Evolutionary conservation across 345 rosid genomes (phyloP).

Genomic region (Alliaria petiolata): DNA sequence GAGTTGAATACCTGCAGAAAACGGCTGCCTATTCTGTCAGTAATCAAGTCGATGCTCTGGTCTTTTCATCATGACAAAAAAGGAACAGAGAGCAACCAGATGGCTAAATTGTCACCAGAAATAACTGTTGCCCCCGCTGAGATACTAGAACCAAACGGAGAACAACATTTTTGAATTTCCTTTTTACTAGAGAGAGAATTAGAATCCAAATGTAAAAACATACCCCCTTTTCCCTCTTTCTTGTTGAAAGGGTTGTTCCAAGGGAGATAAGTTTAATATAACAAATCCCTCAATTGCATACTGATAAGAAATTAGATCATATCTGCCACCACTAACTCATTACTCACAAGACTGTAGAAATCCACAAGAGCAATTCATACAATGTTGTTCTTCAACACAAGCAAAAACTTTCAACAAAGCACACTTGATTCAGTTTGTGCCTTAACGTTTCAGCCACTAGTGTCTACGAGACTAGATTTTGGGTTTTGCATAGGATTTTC

Average conservation of each 20-base stretch:
- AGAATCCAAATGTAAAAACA: not conserved
- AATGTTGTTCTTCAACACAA: not conserved
- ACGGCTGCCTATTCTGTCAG: slow-evolving; percentile 64
- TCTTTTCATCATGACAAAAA: slow-evolving; percentile 83
- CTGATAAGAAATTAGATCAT: not conserved
- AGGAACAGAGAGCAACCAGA: slow-evolving; percentile 87
- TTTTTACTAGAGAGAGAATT: no score
- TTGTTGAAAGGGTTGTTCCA: not conserved
- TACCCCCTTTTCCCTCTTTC: not conserved
- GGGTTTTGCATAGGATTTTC: not conserved
- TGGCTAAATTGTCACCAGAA: slow-evolving; percentile 72
- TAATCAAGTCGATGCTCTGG: slow-evolving; percentile 77
- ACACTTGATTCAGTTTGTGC: no score
- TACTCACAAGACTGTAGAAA: not conserved
- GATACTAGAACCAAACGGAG: not conserved
- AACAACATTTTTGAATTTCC: not conserved
- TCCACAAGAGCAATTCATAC: no score
- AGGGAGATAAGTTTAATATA: no score
- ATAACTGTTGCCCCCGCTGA: slow-evolving; percentile 45
- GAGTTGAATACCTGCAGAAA: slow-evolving; percentile 64
- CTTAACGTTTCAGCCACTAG: not conserved
- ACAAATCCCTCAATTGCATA: no score
- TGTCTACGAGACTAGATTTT: not conserved
- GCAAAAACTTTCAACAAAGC: not conserved
- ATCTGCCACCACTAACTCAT: not conserved